A percentile compares a stretch with the other conserved stretches of the same genome.
Conservation (phyloP, 2,329 filamentous ascomycete species). For the Alternaria sp. region DNA sequence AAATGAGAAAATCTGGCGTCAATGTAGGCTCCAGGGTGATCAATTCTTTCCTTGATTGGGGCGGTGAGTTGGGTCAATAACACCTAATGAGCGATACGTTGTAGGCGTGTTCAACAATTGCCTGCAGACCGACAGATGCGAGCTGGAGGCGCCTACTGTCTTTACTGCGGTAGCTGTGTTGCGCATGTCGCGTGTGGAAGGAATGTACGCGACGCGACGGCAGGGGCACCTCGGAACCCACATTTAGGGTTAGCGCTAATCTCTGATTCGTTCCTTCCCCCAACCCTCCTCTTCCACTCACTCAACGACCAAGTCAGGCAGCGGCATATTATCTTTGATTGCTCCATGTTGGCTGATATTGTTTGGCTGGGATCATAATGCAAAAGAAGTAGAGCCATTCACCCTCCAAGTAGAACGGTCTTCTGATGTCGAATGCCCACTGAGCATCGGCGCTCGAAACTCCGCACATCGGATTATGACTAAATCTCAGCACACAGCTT, state of each 20-base stretch:
- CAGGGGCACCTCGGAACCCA: not conserved
- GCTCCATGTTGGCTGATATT: not conserved
- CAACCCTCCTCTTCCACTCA: not conserved
- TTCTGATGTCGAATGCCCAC: not conserved
- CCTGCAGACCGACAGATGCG: not conserved
- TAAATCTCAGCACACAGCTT: not conserved
- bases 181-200: not conserved
- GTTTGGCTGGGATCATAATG: not conserved
- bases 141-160: not conserved
- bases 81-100: not conserved
- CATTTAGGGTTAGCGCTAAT: not conserved
- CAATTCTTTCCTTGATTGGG: not conserved
- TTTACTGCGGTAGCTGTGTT: not conserved
- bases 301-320: not conserved
- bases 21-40: not conserved
- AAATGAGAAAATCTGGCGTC: not conserved
- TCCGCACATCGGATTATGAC: slow-evolving; percentile 13
- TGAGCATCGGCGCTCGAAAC: slow-evolving; percentile 9
- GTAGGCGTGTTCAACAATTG: not conserved
- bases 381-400: not conserved
- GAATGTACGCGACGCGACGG: not conserved
- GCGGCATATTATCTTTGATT: not conserved
- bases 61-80: not conserved
- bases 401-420: not conserved
- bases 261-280: not conserved